These are phyloP conservation scores for Torulaspora microellipsoides DNA, from an alignment of 805 yeast species.

Conservation along the genomic window DNA sequence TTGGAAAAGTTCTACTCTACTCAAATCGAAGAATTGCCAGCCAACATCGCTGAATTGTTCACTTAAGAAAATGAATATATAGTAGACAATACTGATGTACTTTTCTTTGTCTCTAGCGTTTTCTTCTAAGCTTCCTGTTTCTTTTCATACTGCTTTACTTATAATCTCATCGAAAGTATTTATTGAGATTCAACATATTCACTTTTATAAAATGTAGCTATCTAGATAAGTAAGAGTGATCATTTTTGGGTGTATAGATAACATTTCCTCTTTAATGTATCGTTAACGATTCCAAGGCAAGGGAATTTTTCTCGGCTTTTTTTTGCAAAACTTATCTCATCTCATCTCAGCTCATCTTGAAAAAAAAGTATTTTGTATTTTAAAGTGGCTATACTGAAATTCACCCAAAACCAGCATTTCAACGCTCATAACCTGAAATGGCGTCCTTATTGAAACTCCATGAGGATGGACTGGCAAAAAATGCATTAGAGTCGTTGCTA, in stretches of 20 bases:
- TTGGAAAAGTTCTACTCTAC: constrained; percentile 70
- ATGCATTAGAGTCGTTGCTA: constrained; percentile 24
- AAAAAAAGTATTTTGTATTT: too few relatives aligned
- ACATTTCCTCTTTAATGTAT: too few relatives aligned
- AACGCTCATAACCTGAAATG: not conserved
- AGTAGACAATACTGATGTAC: constrained; percentile 11
- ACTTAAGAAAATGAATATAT: constrained; percentile 13
- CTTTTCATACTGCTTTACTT: not conserved
- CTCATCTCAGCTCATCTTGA: too few relatives aligned
- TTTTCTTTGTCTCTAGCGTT: constrained; percentile 5
- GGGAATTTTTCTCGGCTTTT: too few relatives aligned
- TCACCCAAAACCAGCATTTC: too few relatives aligned
- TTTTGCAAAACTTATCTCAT: too few relatives aligned
- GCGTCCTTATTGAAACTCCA: constrained; percentile 8
- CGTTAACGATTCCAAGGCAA: too few relatives aligned
- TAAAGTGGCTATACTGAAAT: too few relatives aligned
- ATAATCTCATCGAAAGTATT: not conserved
- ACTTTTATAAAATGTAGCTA: constrained; percentile 1
- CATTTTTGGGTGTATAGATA: not conserved
- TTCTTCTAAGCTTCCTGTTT: constrained; percentile 1
- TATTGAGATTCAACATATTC: not conserved
- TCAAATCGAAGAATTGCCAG: constrained; percentile 75
- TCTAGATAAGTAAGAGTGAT: not conserved
- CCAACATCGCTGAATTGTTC: constrained; percentile 54
- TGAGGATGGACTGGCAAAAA: constrained; percentile 13